These are phyloP conservation scores for Neotropicomus parvogracilis DNA, from an alignment of 1,284 basidiomycete genomes.

Conservation along the genomic window DNA sequence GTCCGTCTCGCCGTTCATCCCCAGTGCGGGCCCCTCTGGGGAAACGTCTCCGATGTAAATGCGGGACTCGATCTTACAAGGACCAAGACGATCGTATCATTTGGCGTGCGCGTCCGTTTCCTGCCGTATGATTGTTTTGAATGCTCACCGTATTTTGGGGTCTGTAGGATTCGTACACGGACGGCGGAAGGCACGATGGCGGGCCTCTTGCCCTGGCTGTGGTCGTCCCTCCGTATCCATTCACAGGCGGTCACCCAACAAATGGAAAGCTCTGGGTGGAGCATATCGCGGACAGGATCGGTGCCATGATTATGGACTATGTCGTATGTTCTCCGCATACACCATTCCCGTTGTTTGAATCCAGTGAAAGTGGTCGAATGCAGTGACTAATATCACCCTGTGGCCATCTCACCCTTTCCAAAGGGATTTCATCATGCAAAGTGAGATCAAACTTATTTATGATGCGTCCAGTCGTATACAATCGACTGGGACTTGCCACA, in stretches of 20 bases:
- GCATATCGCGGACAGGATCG: conserved; percentile 22
- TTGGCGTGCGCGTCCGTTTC: conserved; percentile 38
- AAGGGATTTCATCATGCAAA: conserved; percentile 37
- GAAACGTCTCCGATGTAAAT: conserved; percentile 42
- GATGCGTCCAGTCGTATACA: not conserved
- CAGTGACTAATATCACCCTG: conserved; percentile 33
- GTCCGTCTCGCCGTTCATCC: conserved; percentile 45
- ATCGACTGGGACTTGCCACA: conserved; percentile 2
- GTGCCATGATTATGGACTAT: conserved; percentile 27
- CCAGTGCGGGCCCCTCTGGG: conserved; percentile 38
- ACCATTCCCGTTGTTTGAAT: not conserved
- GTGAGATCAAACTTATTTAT: conserved; percentile 10
- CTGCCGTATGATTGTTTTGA: not conserved
- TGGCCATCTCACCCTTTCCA: conserved; percentile 37
- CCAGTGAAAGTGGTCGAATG: conserved; percentile 31
- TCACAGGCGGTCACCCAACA: conserved; percentile 36
- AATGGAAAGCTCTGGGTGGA: conserved; percentile 38
- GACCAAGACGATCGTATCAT: conserved; percentile 45
- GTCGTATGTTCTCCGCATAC: conserved; percentile 16
- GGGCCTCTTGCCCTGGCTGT: conserved; percentile 32
- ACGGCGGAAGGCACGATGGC: conserved; percentile 37
- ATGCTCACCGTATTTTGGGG: not conserved
- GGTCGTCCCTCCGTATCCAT: conserved; percentile 29
- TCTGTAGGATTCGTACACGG: conserved; percentile 33
- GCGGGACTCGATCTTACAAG: conserved; percentile 37